Evolutionary conservation across 179 eudicot genomes (phyloP).

Genomic region (Beta lomatogona): DNA sequence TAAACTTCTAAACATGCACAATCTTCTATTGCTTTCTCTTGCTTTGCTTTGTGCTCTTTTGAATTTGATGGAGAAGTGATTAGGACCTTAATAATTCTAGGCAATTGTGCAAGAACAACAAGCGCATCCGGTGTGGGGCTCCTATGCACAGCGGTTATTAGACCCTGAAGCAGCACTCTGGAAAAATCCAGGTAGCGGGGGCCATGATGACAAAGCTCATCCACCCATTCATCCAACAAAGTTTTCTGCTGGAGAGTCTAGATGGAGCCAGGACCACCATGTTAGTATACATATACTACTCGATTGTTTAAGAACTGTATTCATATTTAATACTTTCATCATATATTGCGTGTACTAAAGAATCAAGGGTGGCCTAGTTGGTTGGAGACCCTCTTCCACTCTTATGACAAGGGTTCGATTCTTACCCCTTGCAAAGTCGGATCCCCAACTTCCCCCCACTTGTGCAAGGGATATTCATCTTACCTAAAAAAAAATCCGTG

Average conservation of each 20-base stretch:
- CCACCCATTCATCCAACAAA: constrained; percentile 99
- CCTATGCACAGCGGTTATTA: constrained; percentile 80
- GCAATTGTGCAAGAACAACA: constrained; percentile 91
- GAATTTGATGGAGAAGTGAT: constrained; percentile 3
- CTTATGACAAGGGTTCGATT: too few species aligned
- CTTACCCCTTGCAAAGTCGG: too few species aligned
- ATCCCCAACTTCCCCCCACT: too few species aligned
- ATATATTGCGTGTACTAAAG: not conserved
- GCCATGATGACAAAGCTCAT: constrained; percentile 99
- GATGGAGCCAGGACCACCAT: constrained; percentile 93
- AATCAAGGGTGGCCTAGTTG: too few species aligned
- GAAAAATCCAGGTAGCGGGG: constrained; percentile 85
- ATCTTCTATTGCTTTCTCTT: constrained; percentile 6
- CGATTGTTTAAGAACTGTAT: constrained; percentile 3
- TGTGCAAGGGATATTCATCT: too few species aligned
- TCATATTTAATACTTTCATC: not conserved
- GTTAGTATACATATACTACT: constrained; percentile 46
- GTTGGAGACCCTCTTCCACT: too few species aligned
- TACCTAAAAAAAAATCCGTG: not conserved
- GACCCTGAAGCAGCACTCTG: constrained; percentile 84
- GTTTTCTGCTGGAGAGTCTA: constrained; percentile 83
- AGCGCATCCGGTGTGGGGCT: constrained; percentile 88
- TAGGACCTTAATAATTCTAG: constrained; percentile 33
- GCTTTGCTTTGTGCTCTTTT: not conserved
- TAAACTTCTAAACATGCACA: not conserved